phyloP scores from a whole-genome alignment of 441 rosid species.

The Arabidopsis lyrata region DNA sequence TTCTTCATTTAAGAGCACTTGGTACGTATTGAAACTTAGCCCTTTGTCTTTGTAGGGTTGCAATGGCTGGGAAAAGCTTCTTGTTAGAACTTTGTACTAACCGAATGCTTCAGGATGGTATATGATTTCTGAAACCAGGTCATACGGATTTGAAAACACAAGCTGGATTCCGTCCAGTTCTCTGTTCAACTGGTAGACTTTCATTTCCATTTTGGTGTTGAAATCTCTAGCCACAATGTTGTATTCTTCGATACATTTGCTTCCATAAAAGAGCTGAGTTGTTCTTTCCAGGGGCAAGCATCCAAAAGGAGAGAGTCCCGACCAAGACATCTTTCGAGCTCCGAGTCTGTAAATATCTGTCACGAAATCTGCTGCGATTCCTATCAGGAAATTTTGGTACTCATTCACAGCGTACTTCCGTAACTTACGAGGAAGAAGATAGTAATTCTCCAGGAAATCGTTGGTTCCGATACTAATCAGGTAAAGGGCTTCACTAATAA shows the following conservation, averaged over 20 bases:
- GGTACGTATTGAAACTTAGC: not conserved
- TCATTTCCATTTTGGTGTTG: slow-evolving; percentile 48
- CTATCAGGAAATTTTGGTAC: slow-evolving; percentile 56
- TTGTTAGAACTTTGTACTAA: slow-evolving; percentile 44
- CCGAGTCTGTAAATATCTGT: slow-evolving; percentile 57
- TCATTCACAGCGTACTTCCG: slow-evolving; percentile 47
- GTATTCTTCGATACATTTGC: slow-evolving; percentile 58
- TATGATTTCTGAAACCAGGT: slow-evolving; percentile 51
- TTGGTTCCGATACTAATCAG: slow-evolving; percentile 68
- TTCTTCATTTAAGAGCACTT: slow-evolving; percentile 1
- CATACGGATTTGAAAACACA: slow-evolving; percentile 52
- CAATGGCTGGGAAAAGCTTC: not conserved
- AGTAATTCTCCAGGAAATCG: slow-evolving; percentile 69
- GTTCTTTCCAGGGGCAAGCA: slow-evolving; percentile 71
- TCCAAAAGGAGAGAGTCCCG: slow-evolving; percentile 65
- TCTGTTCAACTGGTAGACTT: slow-evolving; percentile 43
- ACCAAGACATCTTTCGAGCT: slow-evolving; percentile 54
- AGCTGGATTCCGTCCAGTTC: slow-evolving; percentile 53
- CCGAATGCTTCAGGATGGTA: slow-evolving; percentile 56
- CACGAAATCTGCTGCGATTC: slow-evolving; percentile 53
- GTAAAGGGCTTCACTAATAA: slow-evolving; percentile 57
- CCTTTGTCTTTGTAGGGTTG: not conserved
- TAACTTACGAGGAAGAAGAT: slow-evolving; percentile 47
- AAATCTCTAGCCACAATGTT: slow-evolving; percentile 59
- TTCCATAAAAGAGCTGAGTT: slow-evolving; percentile 49